Evolutionary conservation across 768 basidiomycete species (phyloP).

Genomic region (Suillus weaverae): DNA sequence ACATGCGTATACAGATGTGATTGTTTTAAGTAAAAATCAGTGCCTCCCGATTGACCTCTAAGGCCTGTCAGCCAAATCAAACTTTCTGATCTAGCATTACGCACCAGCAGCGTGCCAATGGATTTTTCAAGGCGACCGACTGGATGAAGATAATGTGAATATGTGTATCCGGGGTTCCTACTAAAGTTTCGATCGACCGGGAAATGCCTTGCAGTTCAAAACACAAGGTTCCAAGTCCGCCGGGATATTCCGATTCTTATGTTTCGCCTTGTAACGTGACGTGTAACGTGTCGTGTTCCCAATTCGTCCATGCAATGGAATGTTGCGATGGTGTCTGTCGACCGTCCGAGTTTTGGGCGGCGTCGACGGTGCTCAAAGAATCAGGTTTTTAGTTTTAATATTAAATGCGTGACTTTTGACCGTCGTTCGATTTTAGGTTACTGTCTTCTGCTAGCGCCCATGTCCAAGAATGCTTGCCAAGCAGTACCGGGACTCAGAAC

Average conservation of each 20-base stretch:
- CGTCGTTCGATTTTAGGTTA: not conserved
- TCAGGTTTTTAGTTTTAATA: not conserved
- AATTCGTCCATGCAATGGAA: slow-evolving; percentile 59
- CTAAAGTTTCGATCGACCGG: slow-evolving; percentile 29
- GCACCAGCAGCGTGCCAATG: slow-evolving; percentile 79
- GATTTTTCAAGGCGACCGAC: slow-evolving; percentile 86
- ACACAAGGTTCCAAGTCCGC: slow-evolving; percentile 30
- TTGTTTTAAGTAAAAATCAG: slow-evolving; percentile 36
- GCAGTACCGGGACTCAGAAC: not conserved
- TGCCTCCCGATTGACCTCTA: slow-evolving; percentile 96
- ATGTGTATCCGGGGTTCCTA: slow-evolving; percentile 3
- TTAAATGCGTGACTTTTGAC: not conserved
- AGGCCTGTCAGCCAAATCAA: slow-evolving; percentile 12
- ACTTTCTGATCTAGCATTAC: slow-evolving; percentile 17
- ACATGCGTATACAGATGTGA: slow-evolving; percentile 25
- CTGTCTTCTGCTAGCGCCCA: slow-evolving; percentile 3
- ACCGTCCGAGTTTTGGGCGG: slow-evolving; percentile 48
- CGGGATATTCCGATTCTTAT: slow-evolving; percentile 14
- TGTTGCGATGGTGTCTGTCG: slow-evolving; percentile 71
- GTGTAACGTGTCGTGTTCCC: slow-evolving; percentile 7
- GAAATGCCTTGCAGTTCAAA: slow-evolving; percentile 29
- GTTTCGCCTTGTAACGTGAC: slow-evolving; percentile 1
- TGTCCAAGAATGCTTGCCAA: slow-evolving; percentile 1
- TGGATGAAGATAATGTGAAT: slow-evolving; percentile 25
- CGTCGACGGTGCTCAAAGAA: slow-evolving; percentile 24